Base-by-base conservation (phyloP, 345 rosid species). In the Gossypium longicalyx region DNA sequence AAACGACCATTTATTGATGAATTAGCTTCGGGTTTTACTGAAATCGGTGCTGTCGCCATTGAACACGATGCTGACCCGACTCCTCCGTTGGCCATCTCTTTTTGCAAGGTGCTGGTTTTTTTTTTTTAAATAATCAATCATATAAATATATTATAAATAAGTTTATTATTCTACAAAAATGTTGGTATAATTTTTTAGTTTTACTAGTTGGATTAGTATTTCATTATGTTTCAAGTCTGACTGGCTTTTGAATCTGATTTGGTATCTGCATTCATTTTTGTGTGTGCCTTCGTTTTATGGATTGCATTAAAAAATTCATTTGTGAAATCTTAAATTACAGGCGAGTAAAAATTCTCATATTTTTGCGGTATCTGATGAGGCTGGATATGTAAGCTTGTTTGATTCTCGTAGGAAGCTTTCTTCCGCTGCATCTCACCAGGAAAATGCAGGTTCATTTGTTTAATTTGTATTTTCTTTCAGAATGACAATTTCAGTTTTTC, bases 31-130 rank as follows among this genome's bases (percentile, higher is more conserved):
- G 77, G 70, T 64, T 80, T 83, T 68, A 65, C 68, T 23, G 97
- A 89, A 82, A 74, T 76, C 9, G 91, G 92, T 41, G 85, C 86
- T 29, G 68, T 88, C 2, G 79, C 93, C 10, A 82, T 92, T 4
- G 88, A 87, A 51, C 97, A 89, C 82, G 72, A 73, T 65, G 90
- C 87, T 6, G 78, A 80, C 25, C 86, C 81, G 44, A 83, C 97
- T n/a, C 97, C 97, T 20, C 97, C 98, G 0, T 51, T 94, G 80
- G 91, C 97, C 15, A 76, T 90, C 69, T 90, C 97, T 6, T 94
- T 88, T 74, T 82, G 89, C 84, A 88, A 92, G 92, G 98, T 92
- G 71, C 10, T 20, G 10, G 2, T 23, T 23, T n/a, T 72, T 3
- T n/a, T 5, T 59, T 48, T 45, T 20, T 0, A 2, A 73, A 23